Conservation (phyloP, 2,329 filamentous ascomycete species). For the Ophiostoma triangulosporum region DNA sequence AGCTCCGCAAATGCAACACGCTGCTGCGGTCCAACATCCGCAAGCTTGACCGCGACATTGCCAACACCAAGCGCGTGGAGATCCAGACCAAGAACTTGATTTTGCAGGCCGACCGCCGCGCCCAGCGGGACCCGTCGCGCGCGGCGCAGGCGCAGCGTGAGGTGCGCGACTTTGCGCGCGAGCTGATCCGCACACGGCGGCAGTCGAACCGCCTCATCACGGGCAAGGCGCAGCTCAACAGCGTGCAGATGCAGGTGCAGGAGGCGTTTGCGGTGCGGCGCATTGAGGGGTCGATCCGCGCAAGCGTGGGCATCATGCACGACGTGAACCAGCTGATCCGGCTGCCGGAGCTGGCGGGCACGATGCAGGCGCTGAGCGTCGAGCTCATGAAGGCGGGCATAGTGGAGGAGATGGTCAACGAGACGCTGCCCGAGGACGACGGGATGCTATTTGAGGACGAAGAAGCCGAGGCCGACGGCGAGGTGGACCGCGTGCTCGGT, state of each 20-base stretch:
- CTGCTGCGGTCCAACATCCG: conserved; percentile 83
- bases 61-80: conserved; percentile 64
- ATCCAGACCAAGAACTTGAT: conserved; percentile 76
- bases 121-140: conserved; percentile 65
- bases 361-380: conserved; percentile 75
- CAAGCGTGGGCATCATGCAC: conserved; percentile 88
- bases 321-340: conserved; percentile 80
- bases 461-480: conserved; percentile 60
- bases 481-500: conserved; percentile 85
- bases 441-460: conserved; percentile 53
- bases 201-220: conserved; percentile 64
- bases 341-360: conserved; percentile 73
- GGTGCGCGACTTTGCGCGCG: conserved; percentile 75
- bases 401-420: conserved; percentile 93
- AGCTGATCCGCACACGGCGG: conserved; percentile 72
- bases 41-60: conserved; percentile 88
- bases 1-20: conserved; percentile 93
- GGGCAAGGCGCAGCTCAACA: conserved; percentile 79
- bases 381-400: conserved; percentile 92
- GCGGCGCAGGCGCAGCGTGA: conserved; percentile 68
- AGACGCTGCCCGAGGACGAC: conserved; percentile 64
- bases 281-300: conserved; percentile 83
- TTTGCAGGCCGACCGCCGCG: conserved; percentile 66
- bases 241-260: conserved; percentile 93
- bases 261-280: conserved; percentile 92